Base-by-base conservation (phyloP, 2,329 filamentous ascomycete genomes). In the Blastomyces percursus region DNA sequence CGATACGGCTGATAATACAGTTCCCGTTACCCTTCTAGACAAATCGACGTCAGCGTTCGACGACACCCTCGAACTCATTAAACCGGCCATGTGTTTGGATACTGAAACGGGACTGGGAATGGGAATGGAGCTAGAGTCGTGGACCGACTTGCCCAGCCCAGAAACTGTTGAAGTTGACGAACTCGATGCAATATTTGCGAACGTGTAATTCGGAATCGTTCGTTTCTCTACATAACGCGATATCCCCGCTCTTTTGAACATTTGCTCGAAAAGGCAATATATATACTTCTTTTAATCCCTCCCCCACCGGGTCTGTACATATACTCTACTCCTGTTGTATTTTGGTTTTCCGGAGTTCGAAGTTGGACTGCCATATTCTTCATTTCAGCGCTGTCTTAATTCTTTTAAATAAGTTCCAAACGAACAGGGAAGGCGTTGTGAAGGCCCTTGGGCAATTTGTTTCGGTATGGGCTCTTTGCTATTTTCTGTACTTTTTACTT, bases 121-220 rank as follows among this genome's bases (percentile, higher is more conserved):
- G 61, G 72, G 77, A 60, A 72, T 76, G 64, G 75, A 75, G 52
- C 70, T 68, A 61, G 76, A 77, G 52, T 78, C 79, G 77, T 87
- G 88, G 71, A 82, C 82, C 72, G 82, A 84, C 64, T 75, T 85
- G 70, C 81, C 82, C 72, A 91, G 86, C 72, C 91, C 92, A 1
- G 94, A 97, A 78, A 89, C 86, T 67, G 87, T 97, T 68, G 91
- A 95, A 74, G 84, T 97, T 58, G 91, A 96, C 56, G 94, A 99
- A 79, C 85, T 97, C 30, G 93, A 97, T 71, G 86, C 89, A 69
- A 83, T 96, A 73, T 84, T 96, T 70, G 87, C 89, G 71, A 86
- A 84, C 68, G 90, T 86, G 74, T 91, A 77, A 81, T 32, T 30
- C 42, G 24, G 27, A 54, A 19, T 35, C 6, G 27, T 63, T 61